Percentiles rank a stretch among this genome's conserved stretches.
Conservation (phyloP, 2,329 filamentous ascomycete species). For the Xylariaceae sp. region DNA sequence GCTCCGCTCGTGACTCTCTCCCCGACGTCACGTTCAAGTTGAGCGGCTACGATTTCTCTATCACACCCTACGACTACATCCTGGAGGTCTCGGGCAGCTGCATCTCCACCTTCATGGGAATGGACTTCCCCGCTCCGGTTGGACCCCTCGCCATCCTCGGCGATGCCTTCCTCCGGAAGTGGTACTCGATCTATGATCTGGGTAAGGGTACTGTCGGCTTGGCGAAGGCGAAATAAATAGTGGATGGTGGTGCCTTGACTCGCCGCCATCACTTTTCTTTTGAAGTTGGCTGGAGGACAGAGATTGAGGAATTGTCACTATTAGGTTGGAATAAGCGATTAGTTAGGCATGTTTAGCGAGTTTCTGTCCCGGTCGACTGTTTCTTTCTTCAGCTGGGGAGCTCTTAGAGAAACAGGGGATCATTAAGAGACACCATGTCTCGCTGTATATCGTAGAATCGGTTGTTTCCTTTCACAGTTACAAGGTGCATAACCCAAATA, state of each 20-base stretch:
- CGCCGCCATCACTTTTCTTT: too few relatives aligned
- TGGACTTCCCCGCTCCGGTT: slow-evolving; percentile 82
- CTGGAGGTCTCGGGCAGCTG: slow-evolving; percentile 92
- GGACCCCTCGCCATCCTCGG: slow-evolving; percentile 93
- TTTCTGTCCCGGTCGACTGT: too few relatives aligned
- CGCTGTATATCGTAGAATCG: too few relatives aligned
- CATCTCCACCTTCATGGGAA: slow-evolving; percentile 96
- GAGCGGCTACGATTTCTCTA: slow-evolving; percentile 87
- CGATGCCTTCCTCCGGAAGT: slow-evolving; percentile 77
- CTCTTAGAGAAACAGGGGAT: too few relatives aligned
- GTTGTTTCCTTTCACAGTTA: too few relatives aligned
- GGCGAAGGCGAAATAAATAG: slow-evolving; percentile 64
- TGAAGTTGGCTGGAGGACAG: too few relatives aligned
- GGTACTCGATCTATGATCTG: slow-evolving; percentile 95
- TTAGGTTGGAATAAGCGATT: too few relatives aligned
- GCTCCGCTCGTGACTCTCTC: slow-evolving; percentile 72
- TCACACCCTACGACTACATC: slow-evolving; percentile 86
- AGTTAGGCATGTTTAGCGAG: too few relatives aligned
- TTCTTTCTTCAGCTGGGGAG: too few relatives aligned
- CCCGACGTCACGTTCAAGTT: slow-evolving; percentile 91
- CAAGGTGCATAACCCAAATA: too few relatives aligned
- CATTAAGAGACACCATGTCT: too few relatives aligned
- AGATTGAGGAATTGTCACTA: too few relatives aligned
- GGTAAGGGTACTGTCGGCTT: slow-evolving; percentile 85
- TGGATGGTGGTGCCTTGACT: not conserved